Conservation (phyloP, 2,329 filamentous ascomycete species). For the Colletotrichum musicola region DNA sequence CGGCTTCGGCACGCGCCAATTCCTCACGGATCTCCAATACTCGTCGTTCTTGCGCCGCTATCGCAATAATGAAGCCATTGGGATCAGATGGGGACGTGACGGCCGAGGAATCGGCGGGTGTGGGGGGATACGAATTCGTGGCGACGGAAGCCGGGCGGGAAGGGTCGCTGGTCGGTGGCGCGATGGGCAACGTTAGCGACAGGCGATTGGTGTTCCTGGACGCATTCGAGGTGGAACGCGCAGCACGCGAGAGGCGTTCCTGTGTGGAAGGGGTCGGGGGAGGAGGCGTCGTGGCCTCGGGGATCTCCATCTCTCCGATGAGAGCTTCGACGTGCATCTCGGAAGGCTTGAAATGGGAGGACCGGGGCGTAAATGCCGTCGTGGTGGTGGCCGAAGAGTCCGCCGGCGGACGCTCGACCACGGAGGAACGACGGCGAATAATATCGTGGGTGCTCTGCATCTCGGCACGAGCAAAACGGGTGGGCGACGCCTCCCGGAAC, state of each 20-base stretch:
- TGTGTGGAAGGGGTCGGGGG: conserved; percentile 55
- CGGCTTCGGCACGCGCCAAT: conserved; percentile 82
- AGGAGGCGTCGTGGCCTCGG: conserved; percentile 48
- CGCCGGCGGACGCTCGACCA: conserved; percentile 50
- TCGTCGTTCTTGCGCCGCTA: conserved; percentile 90
- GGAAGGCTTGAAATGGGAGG: conserved; percentile 23
- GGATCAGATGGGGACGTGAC: conserved; percentile 65
- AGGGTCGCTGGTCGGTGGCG: conserved; percentile 64
- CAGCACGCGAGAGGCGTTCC: conserved; percentile 57
- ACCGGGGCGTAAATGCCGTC: conserved; percentile 34
- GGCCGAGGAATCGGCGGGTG: conserved; percentile 60
- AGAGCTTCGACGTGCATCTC: conserved; percentile 30
- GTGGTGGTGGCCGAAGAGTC: conserved; percentile 41
- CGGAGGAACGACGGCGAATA: conserved; percentile 55
- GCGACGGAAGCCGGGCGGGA: conserved; percentile 65
- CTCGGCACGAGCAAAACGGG: conserved; percentile 42
- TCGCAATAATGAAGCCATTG: conserved; percentile 83
- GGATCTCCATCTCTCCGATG: conserved; percentile 28
- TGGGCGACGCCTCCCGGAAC: conserved; percentile 45
- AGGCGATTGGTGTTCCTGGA: conserved; percentile 69
- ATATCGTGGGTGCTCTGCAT: conserved; percentile 50
- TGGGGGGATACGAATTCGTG: conserved; percentile 61
- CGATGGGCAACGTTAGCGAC: conserved; percentile 73
- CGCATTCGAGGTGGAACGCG: conserved; percentile 65
- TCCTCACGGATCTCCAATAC: conserved; percentile 94